A percentile compares a stretch with the other conserved stretches of the same genome.
Evolutionary conservation across 768 basidiomycete species (phyloP).

Genomic region (Tulasnella sp.): DNA sequence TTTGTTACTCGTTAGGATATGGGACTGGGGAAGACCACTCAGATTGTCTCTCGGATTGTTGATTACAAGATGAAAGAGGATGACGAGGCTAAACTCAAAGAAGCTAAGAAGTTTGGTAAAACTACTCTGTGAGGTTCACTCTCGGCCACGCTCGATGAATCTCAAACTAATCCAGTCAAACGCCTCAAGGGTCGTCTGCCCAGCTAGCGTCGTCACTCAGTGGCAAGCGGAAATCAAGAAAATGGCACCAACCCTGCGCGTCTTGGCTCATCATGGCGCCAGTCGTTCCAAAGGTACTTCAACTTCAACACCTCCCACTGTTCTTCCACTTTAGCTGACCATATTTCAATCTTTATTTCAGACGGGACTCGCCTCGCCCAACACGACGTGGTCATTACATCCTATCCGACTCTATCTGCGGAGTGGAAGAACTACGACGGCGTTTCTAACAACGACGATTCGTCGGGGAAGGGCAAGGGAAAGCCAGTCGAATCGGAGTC

Average conservation of each 20-base stretch:
- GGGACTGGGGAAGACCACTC: constrained; percentile 63
- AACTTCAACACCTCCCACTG: too few relatives aligned
- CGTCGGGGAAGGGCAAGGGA: constrained; percentile 30
- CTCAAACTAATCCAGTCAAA: background rate
- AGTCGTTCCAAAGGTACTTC: constrained; percentile 52
- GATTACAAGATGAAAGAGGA: constrained; percentile 57
- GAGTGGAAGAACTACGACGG: constrained; percentile 52
- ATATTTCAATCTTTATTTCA: constrained; percentile 20
- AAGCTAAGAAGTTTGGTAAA: constrained; percentile 46
- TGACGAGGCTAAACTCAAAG: constrained; percentile 32
- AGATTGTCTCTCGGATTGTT: constrained; percentile 76
- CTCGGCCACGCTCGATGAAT: background rate
- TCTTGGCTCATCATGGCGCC: constrained; percentile 76
- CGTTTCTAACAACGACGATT: constrained; percentile 28
- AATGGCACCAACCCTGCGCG: constrained; percentile 52
- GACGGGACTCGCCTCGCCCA: constrained; percentile 43
- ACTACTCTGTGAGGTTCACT: constrained; percentile 48
- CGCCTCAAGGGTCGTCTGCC: constrained; percentile 62
- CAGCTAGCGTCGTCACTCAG: constrained; percentile 77
- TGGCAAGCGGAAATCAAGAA: constrained; percentile 81
- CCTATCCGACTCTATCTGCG: constrained; percentile 72
- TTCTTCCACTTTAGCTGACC: background rate
- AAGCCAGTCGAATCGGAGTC: constrained; percentile 23
- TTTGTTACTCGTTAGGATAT: constrained; percentile 16
- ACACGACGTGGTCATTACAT: constrained; percentile 71